These are phyloP conservation scores for Aureobasidium sp. DNA, from an alignment of 2,329 filamentous ascomycete genomes.

Conservation along the genomic window DNA sequence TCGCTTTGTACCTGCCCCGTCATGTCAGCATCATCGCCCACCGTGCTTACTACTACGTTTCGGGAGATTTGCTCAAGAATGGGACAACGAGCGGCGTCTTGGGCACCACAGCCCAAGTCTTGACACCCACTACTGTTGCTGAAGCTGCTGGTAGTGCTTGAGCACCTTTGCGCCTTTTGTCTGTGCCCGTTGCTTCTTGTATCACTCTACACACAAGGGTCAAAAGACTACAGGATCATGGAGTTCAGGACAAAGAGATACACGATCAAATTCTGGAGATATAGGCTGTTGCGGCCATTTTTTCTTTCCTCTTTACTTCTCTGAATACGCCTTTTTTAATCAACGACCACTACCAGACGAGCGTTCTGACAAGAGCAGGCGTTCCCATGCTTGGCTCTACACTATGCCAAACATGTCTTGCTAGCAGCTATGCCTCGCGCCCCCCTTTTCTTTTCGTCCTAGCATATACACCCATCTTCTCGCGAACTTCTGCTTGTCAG, in stretches of 20 bases:
- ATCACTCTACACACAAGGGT: neutral
- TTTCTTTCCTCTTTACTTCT: neutral
- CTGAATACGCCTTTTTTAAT: neutral
- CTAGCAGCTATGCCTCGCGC: neutral
- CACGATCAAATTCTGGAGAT: neutral
- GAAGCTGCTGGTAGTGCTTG: neutral
- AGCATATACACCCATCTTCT: neutral
- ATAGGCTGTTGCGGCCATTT: neutral
- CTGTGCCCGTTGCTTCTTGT: neutral
- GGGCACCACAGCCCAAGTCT: neutral
- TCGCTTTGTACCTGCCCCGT: constrained; percentile 85
- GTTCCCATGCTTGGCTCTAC: neutral
- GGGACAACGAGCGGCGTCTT: neutral
- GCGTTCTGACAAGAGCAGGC: neutral
- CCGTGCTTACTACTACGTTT: constrained; percentile 90
- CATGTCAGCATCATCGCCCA: constrained; percentile 75
- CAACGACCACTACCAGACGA: neutral
- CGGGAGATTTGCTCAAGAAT: constrained; percentile 50
- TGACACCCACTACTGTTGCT: neutral
- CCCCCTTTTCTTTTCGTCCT: neutral
- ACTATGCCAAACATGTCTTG: neutral
- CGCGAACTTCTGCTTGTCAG: neutral
- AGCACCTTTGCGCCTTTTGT: neutral
- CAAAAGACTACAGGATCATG: neutral
- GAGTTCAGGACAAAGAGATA: neutral